Conservation (phyloP, 1,284 basidiomycete species). For the Puccinia sorghi region DNA sequence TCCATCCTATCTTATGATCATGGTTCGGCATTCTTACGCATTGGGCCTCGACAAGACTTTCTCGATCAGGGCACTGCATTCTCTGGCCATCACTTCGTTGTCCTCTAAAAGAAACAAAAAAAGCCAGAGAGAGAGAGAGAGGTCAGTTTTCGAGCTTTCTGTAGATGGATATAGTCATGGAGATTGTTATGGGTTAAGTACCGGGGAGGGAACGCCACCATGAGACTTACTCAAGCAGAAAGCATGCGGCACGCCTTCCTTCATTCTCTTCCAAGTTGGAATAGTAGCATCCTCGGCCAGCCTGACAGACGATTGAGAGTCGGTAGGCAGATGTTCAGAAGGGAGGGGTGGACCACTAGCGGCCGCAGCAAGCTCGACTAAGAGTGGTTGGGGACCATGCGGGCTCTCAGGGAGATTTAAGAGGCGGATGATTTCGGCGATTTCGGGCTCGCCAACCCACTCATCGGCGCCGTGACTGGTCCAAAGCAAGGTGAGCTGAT, state of each 20-base stretch:
- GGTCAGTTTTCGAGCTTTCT: too few relatives aligned
- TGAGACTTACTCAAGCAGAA: constrained; percentile 43
- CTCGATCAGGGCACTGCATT: too few relatives aligned
- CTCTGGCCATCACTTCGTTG: too few relatives aligned
- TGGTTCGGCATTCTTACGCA: too few relatives aligned
- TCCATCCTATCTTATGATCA: too few relatives aligned
- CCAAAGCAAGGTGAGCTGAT: constrained; percentile 32
- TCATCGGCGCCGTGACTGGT: constrained; percentile 18
- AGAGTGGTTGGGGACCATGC: too few relatives aligned
- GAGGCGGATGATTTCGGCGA: constrained; percentile 15
- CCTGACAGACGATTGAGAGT: not conserved
- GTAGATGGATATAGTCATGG: too few relatives aligned
- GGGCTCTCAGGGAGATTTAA: not conserved
- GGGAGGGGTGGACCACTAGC: not conserved
- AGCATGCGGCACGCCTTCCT: constrained; percentile 29
- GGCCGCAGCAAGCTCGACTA: not conserved
- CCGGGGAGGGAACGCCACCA: too few relatives aligned
- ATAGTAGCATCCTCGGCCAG: not conserved
- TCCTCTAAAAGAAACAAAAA: too few relatives aligned
- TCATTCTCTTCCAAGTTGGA: constrained; percentile 27
- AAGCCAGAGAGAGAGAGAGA: too few relatives aligned
- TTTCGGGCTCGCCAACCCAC: constrained; percentile 41
- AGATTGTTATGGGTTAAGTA: too few relatives aligned
- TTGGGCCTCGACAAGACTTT: too few relatives aligned
- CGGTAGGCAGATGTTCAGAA: not conserved